Percentiles rank a stretch among this genome's conserved stretches.
Conservation (phyloP, 768 basidiomycete species). For the Kwoniella bestiolae region DNA sequence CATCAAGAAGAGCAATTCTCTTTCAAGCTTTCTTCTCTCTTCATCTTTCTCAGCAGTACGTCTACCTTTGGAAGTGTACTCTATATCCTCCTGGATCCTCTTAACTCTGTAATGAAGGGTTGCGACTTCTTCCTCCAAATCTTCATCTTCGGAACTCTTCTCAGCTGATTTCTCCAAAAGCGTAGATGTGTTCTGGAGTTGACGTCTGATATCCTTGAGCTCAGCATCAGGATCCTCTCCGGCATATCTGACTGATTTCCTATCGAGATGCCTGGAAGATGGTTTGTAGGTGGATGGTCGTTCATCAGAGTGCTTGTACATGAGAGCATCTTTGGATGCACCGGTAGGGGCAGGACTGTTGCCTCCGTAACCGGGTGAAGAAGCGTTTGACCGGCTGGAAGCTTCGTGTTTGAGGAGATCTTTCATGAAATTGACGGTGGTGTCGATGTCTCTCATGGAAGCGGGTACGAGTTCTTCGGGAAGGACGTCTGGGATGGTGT, state of each 20-base stretch:
- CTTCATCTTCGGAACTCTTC: constrained; percentile 82
- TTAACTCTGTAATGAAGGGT: constrained; percentile 83
- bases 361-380: constrained; percentile 43
- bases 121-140: constrained; percentile 84
- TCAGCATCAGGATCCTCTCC: constrained; percentile 70
- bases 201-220: constrained; percentile 82
- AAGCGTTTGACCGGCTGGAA: constrained; percentile 62
- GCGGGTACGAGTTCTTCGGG: constrained; percentile 90
- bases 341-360: constrained; percentile 18
- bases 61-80: constrained; percentile 78
- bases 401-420: constrained; percentile 85
- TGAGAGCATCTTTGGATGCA: constrained; percentile 74
- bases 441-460: constrained; percentile 83
- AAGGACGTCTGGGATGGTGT: constrained; percentile 81
- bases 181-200: constrained; percentile 75
- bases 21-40: constrained; percentile 81
- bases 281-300: constrained; percentile 76
- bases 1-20: constrained; percentile 81
- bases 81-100: constrained; percentile 87
- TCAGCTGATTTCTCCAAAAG: constrained; percentile 76
- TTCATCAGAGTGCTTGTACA: constrained; percentile 80
- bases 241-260: constrained; percentile 73
- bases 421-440: constrained; percentile 85
- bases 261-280: constrained; percentile 79
- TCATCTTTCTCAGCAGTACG: constrained; percentile 75